Percentiles rank a stretch among this genome's conserved stretches.
Evolutionary conservation across 495 filamentous ascomycete species (phyloP).

Genomic region (Daldinia bambusicola): DNA sequence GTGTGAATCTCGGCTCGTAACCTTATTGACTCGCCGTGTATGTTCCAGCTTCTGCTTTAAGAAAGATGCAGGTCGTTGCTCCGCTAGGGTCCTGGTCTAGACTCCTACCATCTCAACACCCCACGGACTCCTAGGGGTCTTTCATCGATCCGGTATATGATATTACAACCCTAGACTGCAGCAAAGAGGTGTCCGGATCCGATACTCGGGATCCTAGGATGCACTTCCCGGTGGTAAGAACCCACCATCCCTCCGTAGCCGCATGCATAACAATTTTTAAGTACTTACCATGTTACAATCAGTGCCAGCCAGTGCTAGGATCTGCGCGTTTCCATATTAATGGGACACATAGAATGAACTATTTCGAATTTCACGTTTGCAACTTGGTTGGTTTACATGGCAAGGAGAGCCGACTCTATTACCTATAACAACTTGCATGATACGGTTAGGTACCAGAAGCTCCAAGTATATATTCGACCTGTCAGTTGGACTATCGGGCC

Average conservation of each 20-base stretch:
- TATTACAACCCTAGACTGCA: slow-evolving; percentile 6
- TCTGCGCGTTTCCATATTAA: background rate
- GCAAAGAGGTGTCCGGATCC: slow-evolving; percentile 5
- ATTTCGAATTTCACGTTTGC: background rate
- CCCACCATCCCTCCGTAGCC: background rate
- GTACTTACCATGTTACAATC: background rate
- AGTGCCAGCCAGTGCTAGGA: background rate
- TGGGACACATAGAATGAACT: background rate
- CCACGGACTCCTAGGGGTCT: background rate
- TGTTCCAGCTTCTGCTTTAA: slow-evolving; percentile 21
- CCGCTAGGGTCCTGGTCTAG: slow-evolving; percentile 10
- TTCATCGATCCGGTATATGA: slow-evolving; percentile 15
- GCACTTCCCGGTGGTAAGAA: background rate
- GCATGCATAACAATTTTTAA: background rate
- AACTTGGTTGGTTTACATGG: background rate
- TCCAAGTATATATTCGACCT: too few relatives aligned
- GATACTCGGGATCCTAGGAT: background rate
- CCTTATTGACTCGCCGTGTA: background rate
- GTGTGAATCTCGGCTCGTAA: slow-evolving; percentile 6
- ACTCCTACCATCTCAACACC: background rate
- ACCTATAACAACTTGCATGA: background rate
- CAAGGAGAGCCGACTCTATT: background rate
- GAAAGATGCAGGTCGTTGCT: slow-evolving; percentile 21
- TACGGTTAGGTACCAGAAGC: background rate
- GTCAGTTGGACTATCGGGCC: too few relatives aligned